Percentiles rank a stretch among this genome's conserved stretches.
Evolutionary conservation across 108 stramenopile genomes (phyloP).

Genomic region (Nannochloropsis oceanica): DNA sequence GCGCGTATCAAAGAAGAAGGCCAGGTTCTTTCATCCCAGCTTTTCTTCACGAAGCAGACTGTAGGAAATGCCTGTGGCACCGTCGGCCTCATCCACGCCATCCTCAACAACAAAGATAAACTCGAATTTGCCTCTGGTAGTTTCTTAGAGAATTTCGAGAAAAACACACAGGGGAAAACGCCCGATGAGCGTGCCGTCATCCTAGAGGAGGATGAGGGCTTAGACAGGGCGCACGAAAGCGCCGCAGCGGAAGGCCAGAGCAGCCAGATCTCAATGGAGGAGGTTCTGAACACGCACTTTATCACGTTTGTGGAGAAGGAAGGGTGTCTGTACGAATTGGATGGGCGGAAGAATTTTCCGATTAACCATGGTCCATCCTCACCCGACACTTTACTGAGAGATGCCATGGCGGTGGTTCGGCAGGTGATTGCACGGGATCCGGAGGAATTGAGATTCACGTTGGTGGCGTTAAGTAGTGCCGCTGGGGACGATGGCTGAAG

Average conservation of each 20-base stretch:
- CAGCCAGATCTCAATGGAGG: conserved; percentile 23
- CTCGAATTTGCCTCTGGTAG: conserved; percentile 4
- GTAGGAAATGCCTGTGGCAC: conserved; percentile 43
- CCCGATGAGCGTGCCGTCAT: conserved; percentile 29
- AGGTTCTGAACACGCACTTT: conserved; percentile 38
- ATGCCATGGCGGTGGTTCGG: conserved; percentile 21
- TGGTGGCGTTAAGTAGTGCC: background rate
- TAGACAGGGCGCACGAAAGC: conserved; percentile 30
- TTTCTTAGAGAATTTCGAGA: conserved; percentile 30
- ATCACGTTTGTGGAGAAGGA: conserved; percentile 37
- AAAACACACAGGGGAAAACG: conserved; percentile 17
- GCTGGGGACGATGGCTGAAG: background rate
- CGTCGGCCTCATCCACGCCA: conserved; percentile 4
- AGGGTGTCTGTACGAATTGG: conserved; percentile 39
- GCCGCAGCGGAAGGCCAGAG: conserved; percentile 39
- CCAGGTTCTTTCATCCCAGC: conserved; percentile 10
- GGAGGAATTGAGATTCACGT: conserved; percentile 24
- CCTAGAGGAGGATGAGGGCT: conserved; percentile 25
- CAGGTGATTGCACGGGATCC: conserved; percentile 37
- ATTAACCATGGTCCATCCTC: conserved; percentile 36
- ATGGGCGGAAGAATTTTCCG: conserved; percentile 36
- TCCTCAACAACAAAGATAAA: background rate
- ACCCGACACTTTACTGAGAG: conserved; percentile 23
- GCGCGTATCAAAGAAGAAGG: conserved; percentile 12
- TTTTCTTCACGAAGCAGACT: conserved; percentile 38